Evolutionary conservation across 2,329 filamentous ascomycete species (phyloP), one percentile per base, ranked within the genome.

Genomic region (Madurella mycetomatis): DNA sequence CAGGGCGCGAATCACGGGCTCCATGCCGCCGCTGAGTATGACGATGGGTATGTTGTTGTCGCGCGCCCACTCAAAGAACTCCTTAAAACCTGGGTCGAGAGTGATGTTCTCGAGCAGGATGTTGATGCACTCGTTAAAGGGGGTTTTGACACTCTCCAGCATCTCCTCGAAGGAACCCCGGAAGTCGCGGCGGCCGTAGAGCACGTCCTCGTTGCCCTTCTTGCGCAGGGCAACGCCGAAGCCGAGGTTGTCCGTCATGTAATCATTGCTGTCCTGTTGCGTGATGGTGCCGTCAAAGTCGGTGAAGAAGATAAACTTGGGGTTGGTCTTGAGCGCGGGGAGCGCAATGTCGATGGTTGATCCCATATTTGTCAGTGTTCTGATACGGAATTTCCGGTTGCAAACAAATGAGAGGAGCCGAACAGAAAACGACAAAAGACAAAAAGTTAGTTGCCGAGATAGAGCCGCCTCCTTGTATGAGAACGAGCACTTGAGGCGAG

Each of bases 271-370:
- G 72, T 86, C 83, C 65, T 81, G 76, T 52, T 78, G 80, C 47
- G 92, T 96, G 69, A 96, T 92, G 51, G 92, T 97, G 66, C 94
- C 94, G 73, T 99, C 94, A 69, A 97, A 97, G 75, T 99, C 94
- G 64, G 92, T 96, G 78, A 97, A 97, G 82, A 99, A 96, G 77
- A 99, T 92, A 77, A 90, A 88, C 74, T 90, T 88, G 49, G 92
- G 92, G 69, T 87, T 84, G 54, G 78, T 84, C 65, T 76, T 76
- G 70, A 86, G 73, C 43, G 83, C 83, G 53, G 82, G 82, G 25
- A 82, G 79, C 46, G 75, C 69, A 54, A 65, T 68, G 42, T 65
- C 47, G 19, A 47, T 2, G 25, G 67, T 58, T 52, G 74, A 75
- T 51, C 73, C 74, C 75, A 79, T 78, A 49, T 55, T 72, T 40